These are phyloP conservation scores for Bremia lactucae DNA, from an alignment of 352 stramenopile genomes.

Conservation along the genomic window DNA sequence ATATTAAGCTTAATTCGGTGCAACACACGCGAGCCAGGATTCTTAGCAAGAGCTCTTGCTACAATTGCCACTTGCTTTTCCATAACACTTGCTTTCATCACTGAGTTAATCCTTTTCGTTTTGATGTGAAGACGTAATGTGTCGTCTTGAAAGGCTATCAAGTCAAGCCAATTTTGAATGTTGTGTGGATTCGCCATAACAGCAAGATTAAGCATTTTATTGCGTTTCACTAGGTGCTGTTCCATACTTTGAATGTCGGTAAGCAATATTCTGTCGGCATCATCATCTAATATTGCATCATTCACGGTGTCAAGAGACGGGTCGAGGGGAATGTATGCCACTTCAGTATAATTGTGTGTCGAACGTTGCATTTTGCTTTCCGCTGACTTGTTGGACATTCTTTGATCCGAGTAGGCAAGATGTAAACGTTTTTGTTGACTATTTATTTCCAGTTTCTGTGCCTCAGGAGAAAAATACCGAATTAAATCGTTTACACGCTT, in stretches of 20 bases:
- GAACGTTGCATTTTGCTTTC: constrained; percentile 1
- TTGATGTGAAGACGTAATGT: constrained; percentile 27
- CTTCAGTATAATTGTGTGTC: constrained; percentile 12
- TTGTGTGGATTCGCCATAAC: constrained; percentile 30
- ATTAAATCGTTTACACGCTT: constrained; percentile 1
- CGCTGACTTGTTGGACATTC: constrained; percentile 13
- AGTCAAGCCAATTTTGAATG: constrained; percentile 48
- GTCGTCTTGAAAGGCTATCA: constrained; percentile 70
- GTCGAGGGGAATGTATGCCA: constrained; percentile 55
- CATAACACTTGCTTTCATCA: constrained; percentile 22
- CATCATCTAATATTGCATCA: constrained; percentile 2
- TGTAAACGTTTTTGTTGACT: constrained; percentile 35
- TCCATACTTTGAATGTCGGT: constrained; percentile 60
- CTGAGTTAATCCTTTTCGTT: constrained; percentile 12
- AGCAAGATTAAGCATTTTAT: constrained; percentile 36
- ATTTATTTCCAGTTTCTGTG: constrained; percentile 31
- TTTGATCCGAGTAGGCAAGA: constrained; percentile 61
- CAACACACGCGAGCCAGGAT: constrained; percentile 37
- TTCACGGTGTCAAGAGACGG: constrained; percentile 24
- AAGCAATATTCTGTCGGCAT: constrained; percentile 25
- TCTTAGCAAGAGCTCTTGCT: constrained; percentile 34
- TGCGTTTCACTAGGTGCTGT: constrained; percentile 42
- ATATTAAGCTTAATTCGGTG: constrained; percentile 46
- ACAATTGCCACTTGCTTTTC: constrained; percentile 66
- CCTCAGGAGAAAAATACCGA: constrained; percentile 49